phyloP scores from a whole-genome alignment of 192 early-diverging fungal genomes.

The Backusella morwellensis region DNA sequence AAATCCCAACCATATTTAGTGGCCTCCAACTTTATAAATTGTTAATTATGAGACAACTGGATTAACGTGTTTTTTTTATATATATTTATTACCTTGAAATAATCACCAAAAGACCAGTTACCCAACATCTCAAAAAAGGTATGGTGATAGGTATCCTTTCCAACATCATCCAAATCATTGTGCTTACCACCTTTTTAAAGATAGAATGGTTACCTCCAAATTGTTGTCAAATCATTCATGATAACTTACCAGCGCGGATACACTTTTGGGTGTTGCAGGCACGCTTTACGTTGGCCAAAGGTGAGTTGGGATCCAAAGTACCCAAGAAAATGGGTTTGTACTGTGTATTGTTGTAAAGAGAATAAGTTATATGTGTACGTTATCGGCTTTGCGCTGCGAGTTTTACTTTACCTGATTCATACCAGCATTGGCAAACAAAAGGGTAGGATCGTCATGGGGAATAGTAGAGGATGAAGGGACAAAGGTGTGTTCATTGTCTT shows the following conservation, averaged over 20 bases:
- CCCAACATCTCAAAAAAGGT: slow-evolving; percentile 99
- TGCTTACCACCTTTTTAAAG: slow-evolving; percentile 84
- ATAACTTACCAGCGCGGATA: slow-evolving; percentile 86
- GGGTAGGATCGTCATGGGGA: slow-evolving; percentile 94
- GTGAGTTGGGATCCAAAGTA: slow-evolving; percentile 90
- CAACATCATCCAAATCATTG: slow-evolving; percentile 98
- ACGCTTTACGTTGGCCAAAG: slow-evolving; percentile 84
- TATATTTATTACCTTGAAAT: slow-evolving; percentile 77
- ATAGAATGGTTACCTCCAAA: neutral
- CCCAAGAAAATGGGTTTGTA: slow-evolving; percentile 98
- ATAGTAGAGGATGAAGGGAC: slow-evolving; percentile 90
- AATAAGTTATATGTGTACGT: too few species aligned
- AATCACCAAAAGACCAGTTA: slow-evolving; percentile 99
- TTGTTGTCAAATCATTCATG: neutral
- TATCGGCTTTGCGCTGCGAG: too few species aligned
- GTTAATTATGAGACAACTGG: neutral
- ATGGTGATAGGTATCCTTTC: slow-evolving; percentile 98
- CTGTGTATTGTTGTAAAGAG: slow-evolving; percentile 33
- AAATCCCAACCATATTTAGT: slow-evolving; percentile 90
- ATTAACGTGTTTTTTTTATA: neutral
- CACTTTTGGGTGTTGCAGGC: slow-evolving; percentile 99
- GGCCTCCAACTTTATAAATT: slow-evolving; percentile 70
- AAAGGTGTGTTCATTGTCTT: slow-evolving; percentile 67
- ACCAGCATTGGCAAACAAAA: slow-evolving; percentile 95
- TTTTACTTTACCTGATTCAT: slow-evolving; percentile 80